Evolutionary conservation across 2,329 filamentous ascomycete genomes (phyloP).

Genomic region (Neonectria neomacrospora): DNA sequence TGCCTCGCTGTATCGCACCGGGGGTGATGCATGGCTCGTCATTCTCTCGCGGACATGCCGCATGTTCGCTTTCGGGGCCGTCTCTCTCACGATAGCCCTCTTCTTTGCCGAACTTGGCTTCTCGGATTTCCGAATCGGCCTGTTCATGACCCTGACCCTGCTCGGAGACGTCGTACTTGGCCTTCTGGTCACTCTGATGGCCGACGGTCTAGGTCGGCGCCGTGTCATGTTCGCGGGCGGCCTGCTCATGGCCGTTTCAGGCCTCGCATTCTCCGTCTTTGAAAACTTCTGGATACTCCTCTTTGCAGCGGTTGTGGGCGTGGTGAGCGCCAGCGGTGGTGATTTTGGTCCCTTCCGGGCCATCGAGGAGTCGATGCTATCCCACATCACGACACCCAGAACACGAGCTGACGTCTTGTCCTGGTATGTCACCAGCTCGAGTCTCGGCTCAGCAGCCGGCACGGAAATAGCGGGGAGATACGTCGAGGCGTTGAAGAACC

Average conservation of each 20-base stretch:
- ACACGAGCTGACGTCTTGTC: slow-evolving; percentile 71
- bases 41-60: slow-evolving; percentile 57
- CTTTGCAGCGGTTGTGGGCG: slow-evolving; percentile 67
- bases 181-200: slow-evolving; percentile 66
- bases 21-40: slow-evolving; percentile 49
- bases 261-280: slow-evolving; percentile 62
- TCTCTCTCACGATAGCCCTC: slow-evolving; percentile 69
- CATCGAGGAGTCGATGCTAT: slow-evolving; percentile 73
- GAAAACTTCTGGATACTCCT: slow-evolving; percentile 70
- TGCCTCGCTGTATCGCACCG: slow-evolving; percentile 57
- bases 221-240: slow-evolving; percentile 64
- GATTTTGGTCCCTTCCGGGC: slow-evolving; percentile 76
- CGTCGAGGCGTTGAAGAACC: slow-evolving; percentile 58
- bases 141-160: slow-evolving; percentile 74
- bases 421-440: slow-evolving; percentile 71
- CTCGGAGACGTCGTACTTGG: slow-evolving; percentile 69
- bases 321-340: slow-evolving; percentile 70
- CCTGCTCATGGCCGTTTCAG: slow-evolving; percentile 66
- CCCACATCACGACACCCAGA: slow-evolving; percentile 66
- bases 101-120: slow-evolving; percentile 68
- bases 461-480: slow-evolving; percentile 63
- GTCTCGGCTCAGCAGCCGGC: slow-evolving; percentile 65
- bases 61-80: slow-evolving; percentile 72
- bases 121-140: slow-evolving; percentile 67
- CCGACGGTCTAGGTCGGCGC: slow-evolving; percentile 67